These are phyloP conservation scores for Candida coleopterorum DNA, from an alignment of 805 yeast genomes.

Conservation along the genomic window DNA sequence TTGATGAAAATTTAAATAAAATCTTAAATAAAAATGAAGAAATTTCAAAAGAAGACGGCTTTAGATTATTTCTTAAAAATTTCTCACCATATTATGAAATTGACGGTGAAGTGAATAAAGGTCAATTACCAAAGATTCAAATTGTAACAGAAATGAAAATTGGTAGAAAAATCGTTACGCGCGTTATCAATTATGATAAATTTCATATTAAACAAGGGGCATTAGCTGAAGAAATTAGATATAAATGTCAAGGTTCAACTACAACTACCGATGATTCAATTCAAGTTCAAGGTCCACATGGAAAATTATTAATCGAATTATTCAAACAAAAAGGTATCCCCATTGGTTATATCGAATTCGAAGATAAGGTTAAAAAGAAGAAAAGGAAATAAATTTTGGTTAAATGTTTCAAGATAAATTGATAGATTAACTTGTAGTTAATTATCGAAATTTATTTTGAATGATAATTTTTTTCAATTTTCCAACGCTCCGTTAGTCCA, in stretches of 20 bases:
- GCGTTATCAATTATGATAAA: slow-evolving; percentile 62
- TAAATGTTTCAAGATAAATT: not conserved
- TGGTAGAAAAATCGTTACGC: slow-evolving; percentile 78
- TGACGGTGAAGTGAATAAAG: slow-evolving; percentile 51
- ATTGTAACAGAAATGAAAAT: slow-evolving; percentile 71
- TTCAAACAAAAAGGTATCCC: slow-evolving; percentile 62
- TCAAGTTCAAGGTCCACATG: slow-evolving; percentile 89
- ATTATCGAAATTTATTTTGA: not conserved
- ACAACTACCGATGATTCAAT: slow-evolving; percentile 66
- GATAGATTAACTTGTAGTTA: not conserved
- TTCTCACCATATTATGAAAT: slow-evolving; percentile 50
- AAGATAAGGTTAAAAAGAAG: slow-evolving; percentile 55
- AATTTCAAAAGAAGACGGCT: slow-evolving; percentile 40
- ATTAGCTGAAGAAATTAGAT: slow-evolving; percentile 64
- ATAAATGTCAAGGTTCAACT: slow-evolving; percentile 85
- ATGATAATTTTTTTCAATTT: slow-evolving; percentile 29
- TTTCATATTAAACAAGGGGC: slow-evolving; percentile 61
- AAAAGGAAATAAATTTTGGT: slow-evolving; percentile 16
- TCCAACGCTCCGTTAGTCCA: slow-evolving; percentile 62
- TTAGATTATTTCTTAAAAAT: slow-evolving; percentile 38
- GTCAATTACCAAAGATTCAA: slow-evolving; percentile 61
- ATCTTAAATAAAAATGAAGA: not conserved
- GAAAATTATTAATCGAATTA: slow-evolving; percentile 52
- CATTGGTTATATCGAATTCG: slow-evolving; percentile 57
- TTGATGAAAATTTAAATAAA: slow-evolving; percentile 49